phyloP scores from a whole-genome alignment of 371 early-diverging fungal species.

The Mucor mucedo region DNA sequence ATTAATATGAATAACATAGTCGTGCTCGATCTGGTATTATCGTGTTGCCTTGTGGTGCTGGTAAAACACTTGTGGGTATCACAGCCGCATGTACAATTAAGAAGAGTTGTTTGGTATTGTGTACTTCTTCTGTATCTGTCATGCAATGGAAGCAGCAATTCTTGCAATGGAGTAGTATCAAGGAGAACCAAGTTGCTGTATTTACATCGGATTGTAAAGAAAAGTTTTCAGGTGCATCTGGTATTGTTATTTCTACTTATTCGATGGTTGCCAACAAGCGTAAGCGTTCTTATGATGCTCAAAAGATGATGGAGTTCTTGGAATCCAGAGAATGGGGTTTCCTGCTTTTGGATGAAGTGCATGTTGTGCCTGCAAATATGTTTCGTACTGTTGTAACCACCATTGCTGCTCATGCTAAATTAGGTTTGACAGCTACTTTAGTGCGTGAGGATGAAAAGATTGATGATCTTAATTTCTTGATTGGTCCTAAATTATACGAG shows the following conservation, averaged over 20 bases:
- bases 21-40: slow-evolving; percentile 47
- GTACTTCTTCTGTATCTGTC: slow-evolving; percentile 53
- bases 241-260: slow-evolving; percentile 54
- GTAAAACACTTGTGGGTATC: slow-evolving; percentile 54
- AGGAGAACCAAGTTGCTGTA: slow-evolving; percentile 50
- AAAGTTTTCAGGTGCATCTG: slow-evolving; percentile 52
- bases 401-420: slow-evolving; percentile 40
- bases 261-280: slow-evolving; percentile 50
- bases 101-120: slow-evolving; percentile 50
- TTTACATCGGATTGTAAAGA: slow-evolving; percentile 54
- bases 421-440: slow-evolving; percentile 57
- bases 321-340: slow-evolving; percentile 51
- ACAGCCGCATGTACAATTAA: slow-evolving; percentile 46
- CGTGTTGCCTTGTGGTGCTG: slow-evolving; percentile 59
- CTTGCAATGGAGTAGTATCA: slow-evolving; percentile 39
- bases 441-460: slow-evolving; percentile 57
- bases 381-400: slow-evolving; percentile 47
- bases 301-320: slow-evolving; percentile 46
- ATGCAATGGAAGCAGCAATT: slow-evolving; percentile 53
- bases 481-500: slow-evolving; percentile 51
- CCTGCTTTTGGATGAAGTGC: slow-evolving; percentile 55
- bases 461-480: slow-evolving; percentile 48
- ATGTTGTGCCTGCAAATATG: slow-evolving; percentile 53
- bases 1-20: neutral
- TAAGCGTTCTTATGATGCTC: slow-evolving; percentile 45